phyloP scores from a whole-genome alignment of 495 filamentous ascomycete species.

The Sphaerosporella brunnea region DNA sequence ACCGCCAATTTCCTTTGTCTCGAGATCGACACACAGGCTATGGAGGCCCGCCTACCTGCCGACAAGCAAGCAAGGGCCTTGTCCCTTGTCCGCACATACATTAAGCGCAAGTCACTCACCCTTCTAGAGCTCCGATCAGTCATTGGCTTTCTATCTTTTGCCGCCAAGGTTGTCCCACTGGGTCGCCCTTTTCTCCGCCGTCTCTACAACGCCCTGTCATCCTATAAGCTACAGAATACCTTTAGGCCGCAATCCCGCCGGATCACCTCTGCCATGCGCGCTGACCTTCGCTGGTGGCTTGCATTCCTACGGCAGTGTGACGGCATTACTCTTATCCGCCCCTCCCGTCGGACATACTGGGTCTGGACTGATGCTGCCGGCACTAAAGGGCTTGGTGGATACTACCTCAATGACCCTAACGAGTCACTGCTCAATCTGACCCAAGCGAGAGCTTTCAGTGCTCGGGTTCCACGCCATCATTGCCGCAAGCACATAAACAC shows the following conservation, averaged over 20 bases:
- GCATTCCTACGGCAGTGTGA: neutral
- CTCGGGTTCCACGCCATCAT: neutral
- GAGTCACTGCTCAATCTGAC: too few species aligned
- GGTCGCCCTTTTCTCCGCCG: neutral
- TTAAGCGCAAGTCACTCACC: neutral
- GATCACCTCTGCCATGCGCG: neutral
- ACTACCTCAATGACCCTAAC: neutral
- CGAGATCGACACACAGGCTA: slow-evolving; percentile 13
- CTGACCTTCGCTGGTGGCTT: neutral
- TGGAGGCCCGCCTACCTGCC: slow-evolving; percentile 26
- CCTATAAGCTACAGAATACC: neutral
- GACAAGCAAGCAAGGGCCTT: slow-evolving; percentile 21
- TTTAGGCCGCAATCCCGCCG: neutral
- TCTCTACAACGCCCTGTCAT: neutral
- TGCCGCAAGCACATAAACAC: neutral
- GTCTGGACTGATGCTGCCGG: neutral
- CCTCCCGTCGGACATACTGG: neutral
- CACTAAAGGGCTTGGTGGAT: neutral
- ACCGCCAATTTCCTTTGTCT: slow-evolving; percentile 6
- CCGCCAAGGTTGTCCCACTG: neutral
- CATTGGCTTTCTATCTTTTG: neutral
- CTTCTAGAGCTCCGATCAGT: neutral
- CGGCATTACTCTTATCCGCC: neutral
- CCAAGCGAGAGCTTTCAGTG: too few species aligned
- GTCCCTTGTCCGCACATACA: neutral